A percentile compares a stretch with the other conserved stretches of the same genome.
These are phyloP conservation scores for Wickerhamiella cacticola DNA, from an alignment of 805 yeast genomes.

Conservation along the genomic window DNA sequence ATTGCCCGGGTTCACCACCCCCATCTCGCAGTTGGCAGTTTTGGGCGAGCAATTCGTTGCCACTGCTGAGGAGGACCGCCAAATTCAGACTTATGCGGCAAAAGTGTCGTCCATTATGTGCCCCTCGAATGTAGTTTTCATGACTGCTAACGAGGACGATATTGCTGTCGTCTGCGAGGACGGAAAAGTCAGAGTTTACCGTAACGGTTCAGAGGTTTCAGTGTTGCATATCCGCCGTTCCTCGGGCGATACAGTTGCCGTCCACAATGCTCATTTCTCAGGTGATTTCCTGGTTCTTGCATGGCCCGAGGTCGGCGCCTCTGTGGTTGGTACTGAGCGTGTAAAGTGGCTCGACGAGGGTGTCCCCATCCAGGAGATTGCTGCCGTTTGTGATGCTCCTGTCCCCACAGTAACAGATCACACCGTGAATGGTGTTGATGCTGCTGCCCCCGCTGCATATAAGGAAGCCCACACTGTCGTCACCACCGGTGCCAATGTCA, in stretches of 20 bases:
- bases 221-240: constrained; percentile 12
- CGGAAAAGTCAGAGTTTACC: constrained; percentile 58
- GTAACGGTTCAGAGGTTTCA: constrained; percentile 35
- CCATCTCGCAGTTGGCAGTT: constrained; percentile 41
- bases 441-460: constrained; percentile 34
- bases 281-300: constrained; percentile 17
- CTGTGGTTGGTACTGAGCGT: constrained; percentile 26
- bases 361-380: constrained; percentile 6
- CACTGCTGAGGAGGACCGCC: constrained; percentile 69
- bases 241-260: constrained; percentile 11
- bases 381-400: constrained; percentile 15
- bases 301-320: constrained; percentile 28
- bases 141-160: constrained; percentile 26
- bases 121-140: constrained; percentile 44
- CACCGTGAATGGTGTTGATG: constrained; percentile 28
- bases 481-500: constrained; percentile 29
- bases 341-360: constrained; percentile 25
- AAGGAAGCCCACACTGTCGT: constrained; percentile 28
- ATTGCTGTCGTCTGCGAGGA: constrained; percentile 57
- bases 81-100: constrained; percentile 56
- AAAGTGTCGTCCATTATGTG: constrained; percentile 50
- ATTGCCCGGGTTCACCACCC: constrained; percentile 68
- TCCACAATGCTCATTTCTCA: constrained; percentile 14
- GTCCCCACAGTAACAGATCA: constrained; percentile 22
- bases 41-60: constrained; percentile 44